Percentiles rank a stretch among this genome's conserved stretches.
Evolutionary conservation across 2,329 filamentous ascomycete genomes (phyloP).

Genomic region (Botryotinia narcissicola): DNA sequence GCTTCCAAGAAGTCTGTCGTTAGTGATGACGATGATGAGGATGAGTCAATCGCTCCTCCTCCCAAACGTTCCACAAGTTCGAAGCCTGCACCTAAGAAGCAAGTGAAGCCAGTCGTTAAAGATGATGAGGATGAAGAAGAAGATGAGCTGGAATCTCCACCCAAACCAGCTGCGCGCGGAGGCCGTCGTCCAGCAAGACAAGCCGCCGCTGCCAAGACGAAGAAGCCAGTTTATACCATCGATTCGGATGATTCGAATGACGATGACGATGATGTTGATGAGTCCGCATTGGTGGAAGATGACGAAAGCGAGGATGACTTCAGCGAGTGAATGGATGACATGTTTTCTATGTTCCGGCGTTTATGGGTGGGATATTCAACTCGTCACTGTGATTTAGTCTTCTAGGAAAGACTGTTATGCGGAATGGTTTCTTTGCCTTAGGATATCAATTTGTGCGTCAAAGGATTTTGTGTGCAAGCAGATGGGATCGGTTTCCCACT

Average conservation of each 20-base stretch:
- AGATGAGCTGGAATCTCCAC: conserved; percentile 27
- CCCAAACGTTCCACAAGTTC: conserved; percentile 6
- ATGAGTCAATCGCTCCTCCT: conserved; percentile 10
- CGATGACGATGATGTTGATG: conserved; percentile 42
- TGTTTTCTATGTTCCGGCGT: conserved; percentile 1
- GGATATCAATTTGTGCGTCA: conserved; percentile 2
- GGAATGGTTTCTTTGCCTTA: not conserved
- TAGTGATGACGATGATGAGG: conserved; percentile 16
- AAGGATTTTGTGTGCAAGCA: not conserved
- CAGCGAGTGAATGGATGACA: conserved; percentile 28
- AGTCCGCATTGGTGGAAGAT: conserved; percentile 35
- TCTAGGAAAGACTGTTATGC: not conserved
- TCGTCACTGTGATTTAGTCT: not conserved
- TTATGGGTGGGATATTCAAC: not conserved
- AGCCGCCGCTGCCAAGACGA: conserved; percentile 12
- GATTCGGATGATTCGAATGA: conserved; percentile 32
- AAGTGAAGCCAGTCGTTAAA: not conserved
- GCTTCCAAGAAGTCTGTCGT: conserved; percentile 11
- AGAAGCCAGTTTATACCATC: conserved; percentile 17
- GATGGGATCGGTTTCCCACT: not conserved
- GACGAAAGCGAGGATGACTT: conserved; percentile 38
- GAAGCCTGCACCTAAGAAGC: conserved; percentile 21
- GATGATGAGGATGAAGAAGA: conserved; percentile 34
- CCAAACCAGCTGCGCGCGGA: conserved; percentile 37
- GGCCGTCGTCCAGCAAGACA: conserved; percentile 18